Percentiles rank a stretch among this genome's conserved stretches.
Evolutionary conservation across 768 basidiomycete species (phyloP).

Genomic region (Kwoniella sp.): DNA sequence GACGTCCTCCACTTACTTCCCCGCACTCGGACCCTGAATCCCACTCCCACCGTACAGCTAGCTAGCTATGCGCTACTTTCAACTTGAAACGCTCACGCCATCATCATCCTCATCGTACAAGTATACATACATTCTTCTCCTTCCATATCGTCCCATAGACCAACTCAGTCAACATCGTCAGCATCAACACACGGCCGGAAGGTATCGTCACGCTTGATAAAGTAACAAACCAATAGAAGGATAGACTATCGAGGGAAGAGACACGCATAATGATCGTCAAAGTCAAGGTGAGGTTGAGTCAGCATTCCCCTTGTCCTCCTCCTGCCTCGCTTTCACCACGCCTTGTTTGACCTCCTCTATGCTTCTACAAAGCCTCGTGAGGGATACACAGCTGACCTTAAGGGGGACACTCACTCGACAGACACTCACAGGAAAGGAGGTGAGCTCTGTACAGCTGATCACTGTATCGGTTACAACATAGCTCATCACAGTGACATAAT

Average conservation of each 20-base stretch:
- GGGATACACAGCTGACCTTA: too few relatives aligned
- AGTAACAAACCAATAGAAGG: neutral
- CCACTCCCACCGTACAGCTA: too few relatives aligned
- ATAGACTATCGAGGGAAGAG: neutral
- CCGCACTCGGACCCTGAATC: constrained; percentile 17
- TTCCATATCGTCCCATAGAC: too few relatives aligned
- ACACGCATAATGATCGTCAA: constrained; percentile 49
- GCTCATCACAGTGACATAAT: neutral
- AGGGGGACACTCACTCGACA: constrained; percentile 57
- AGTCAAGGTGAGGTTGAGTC: constrained; percentile 50
- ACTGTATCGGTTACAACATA: neutral
- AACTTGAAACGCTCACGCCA: too few relatives aligned
- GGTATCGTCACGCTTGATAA: too few relatives aligned
- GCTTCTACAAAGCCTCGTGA: neutral
- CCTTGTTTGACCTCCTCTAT: too few relatives aligned
- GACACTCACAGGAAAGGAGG: constrained; percentile 98
- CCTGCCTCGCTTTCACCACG: neutral
- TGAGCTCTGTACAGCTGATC: constrained; percentile 47
- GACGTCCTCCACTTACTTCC: constrained; percentile 25
- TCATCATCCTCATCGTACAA: too few relatives aligned
- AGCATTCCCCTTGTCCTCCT: constrained; percentile 11
- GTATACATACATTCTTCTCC: neutral
- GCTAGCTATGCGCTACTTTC: too few relatives aligned
- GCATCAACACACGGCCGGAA: neutral
- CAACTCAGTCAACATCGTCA: too few relatives aligned